phyloP scores from a whole-genome alignment of 2,329 filamentous ascomycete species.

The Penicillium sp. region DNA sequence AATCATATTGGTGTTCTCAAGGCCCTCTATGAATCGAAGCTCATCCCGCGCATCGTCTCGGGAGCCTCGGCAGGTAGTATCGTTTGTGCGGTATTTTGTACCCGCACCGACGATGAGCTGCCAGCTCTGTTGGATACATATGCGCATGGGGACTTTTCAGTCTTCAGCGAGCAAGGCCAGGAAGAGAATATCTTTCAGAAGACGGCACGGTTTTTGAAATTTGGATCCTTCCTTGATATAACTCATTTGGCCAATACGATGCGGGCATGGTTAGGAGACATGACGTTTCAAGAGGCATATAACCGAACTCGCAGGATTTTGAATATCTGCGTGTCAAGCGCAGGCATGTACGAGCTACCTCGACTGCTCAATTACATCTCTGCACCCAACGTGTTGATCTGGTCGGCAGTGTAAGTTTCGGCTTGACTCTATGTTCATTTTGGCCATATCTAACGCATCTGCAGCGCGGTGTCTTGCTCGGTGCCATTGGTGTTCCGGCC shows the following conservation, averaged over 20 bases:
- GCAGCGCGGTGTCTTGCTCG: constrained; percentile 84
- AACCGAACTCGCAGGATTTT: constrained; percentile 90
- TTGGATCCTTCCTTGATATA: constrained; percentile 85
- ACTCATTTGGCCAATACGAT: constrained; percentile 81
- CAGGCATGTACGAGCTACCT: constrained; percentile 84
- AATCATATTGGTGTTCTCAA: constrained; percentile 89
- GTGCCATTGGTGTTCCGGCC: constrained; percentile 86
- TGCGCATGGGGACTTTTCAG: constrained; percentile 77
- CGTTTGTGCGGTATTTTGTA: constrained; percentile 79
- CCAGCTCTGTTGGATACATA: constrained; percentile 72
- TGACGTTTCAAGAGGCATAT: constrained; percentile 95
- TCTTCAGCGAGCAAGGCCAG: constrained; percentile 71
- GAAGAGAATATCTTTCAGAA: constrained; percentile 71
- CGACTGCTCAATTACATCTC: constrained; percentile 90
- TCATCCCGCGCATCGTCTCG: constrained; percentile 85
- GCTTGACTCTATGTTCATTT: no score
- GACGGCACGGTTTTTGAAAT: constrained; percentile 75
- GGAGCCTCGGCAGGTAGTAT: constrained; percentile 88
- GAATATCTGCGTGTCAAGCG: constrained; percentile 91
- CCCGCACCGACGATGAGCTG: constrained; percentile 78
- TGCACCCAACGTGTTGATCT: constrained; percentile 91
- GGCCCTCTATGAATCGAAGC: constrained; percentile 72
- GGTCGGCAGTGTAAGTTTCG: constrained; percentile 79
- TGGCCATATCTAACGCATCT: constrained; percentile 24
- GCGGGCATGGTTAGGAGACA: constrained; percentile 78